Percentiles rank a stretch among this genome's conserved stretches.
Conservation (phyloP, 2,329 filamentous ascomycete species). For the Metarhizium sp. region DNA sequence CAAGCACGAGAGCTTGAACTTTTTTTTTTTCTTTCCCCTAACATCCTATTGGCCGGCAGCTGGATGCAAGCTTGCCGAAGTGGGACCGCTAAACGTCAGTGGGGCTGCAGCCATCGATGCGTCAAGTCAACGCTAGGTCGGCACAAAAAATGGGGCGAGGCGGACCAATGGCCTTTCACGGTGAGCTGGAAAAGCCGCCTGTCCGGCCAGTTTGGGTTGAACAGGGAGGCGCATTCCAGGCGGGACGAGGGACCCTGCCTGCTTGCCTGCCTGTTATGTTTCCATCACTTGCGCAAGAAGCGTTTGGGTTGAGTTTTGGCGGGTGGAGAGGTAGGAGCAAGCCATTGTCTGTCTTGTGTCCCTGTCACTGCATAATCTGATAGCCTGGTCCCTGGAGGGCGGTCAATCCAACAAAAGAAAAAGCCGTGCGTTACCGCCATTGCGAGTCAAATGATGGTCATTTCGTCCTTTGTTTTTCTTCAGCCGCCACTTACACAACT, state of each 20-base stretch:
- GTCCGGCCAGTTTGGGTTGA: background rate
- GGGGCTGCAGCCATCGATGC: constrained; percentile 12
- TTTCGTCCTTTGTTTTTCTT: background rate
- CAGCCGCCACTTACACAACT: background rate
- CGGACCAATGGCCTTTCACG: constrained; percentile 3
- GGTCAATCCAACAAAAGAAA: background rate
- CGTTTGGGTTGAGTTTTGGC: background rate
- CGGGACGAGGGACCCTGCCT: constrained; percentile 2
- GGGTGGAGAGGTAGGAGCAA: background rate
- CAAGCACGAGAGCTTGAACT: constrained; percentile 26
- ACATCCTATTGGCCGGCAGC: constrained; percentile 22
- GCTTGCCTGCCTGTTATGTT: constrained; percentile 1
- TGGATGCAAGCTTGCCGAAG: constrained; percentile 25
- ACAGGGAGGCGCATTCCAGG: constrained; percentile 6
- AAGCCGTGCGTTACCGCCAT: background rate
- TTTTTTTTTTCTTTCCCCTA: constrained; percentile 24
- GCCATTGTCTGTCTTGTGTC: background rate
- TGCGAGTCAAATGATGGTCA: background rate
- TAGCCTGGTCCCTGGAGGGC: background rate
- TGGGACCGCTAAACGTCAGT: constrained; percentile 23
- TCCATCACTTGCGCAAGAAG: background rate
- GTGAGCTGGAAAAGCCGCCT: background rate
- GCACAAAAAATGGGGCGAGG: constrained; percentile 6
- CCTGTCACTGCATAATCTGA: background rate
- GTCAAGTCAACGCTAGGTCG: constrained; percentile 1